A percentile compares a stretch with the other conserved stretches of the same genome.
Conservation (phyloP, 352 stramenopile species). For the Globisporangium nagaii region DNA sequence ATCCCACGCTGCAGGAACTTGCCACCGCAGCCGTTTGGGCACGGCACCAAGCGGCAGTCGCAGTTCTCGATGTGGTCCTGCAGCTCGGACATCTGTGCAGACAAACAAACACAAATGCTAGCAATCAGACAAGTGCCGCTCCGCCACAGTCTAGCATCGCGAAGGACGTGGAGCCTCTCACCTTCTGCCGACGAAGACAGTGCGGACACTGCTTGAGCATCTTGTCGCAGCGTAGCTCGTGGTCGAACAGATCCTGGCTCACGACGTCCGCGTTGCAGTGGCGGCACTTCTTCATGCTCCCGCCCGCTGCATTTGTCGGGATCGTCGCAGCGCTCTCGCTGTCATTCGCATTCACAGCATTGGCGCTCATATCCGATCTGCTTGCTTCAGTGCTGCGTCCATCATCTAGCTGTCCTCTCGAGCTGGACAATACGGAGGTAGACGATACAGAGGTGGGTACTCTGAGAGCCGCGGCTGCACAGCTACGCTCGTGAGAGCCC, state of each 20-base stretch:
- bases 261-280: conserved; percentile 49
- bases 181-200: conserved; percentile 73
- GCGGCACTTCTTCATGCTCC: conserved; percentile 52
- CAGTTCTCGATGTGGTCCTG: conserved; percentile 81
- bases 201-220: conserved; percentile 81
- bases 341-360: neutral
- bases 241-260: conserved; percentile 45
- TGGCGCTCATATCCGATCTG: neutral
- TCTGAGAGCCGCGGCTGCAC: neutral
- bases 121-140: neutral
- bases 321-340: no score
- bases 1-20: conserved; percentile 79
- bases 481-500: conserved; percentile 33
- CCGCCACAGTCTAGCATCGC: neutral
- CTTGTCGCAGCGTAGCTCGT: conserved; percentile 75
- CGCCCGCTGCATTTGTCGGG: no score
- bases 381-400: neutral
- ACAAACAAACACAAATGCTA: neutral
- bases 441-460: no score
- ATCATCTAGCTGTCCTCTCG: neutral
- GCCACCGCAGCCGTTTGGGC: conserved; percentile 68
- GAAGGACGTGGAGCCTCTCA: conserved; percentile 3
- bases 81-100: conserved; percentile 48
- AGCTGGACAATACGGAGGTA: no score
- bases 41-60: conserved; percentile 71